Base-by-base conservation (phyloP, 805 yeast genomes). In the Wickerhamiella brachini region DNA sequence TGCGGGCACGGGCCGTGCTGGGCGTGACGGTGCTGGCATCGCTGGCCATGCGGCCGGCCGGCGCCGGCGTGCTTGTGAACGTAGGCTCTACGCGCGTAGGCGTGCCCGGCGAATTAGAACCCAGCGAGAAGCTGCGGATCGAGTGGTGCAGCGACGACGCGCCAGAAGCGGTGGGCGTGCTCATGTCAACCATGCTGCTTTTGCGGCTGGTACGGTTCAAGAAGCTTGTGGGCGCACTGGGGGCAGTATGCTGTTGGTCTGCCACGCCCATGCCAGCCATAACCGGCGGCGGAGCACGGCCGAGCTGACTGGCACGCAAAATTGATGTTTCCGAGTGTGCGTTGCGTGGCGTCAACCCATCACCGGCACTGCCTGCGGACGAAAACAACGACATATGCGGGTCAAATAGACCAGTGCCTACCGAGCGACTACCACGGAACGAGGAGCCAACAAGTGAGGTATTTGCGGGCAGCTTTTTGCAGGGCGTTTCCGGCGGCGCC, bases 401-500 rank as follows among this genome's bases (percentile, higher is more conserved):
- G 13, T 41, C 44, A 13, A 20, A 41, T 2, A 37, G 41, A 9
- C 41, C 9, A 7, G 17, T 6, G 41, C 41, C 20, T 20, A 15
- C 41, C 41, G 41, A 15, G 20, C 41, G 41, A 15, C 34, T 29
- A 15, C 34, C 34, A 3, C 34, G 12, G 15, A 29, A 29, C 41
- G 41, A 37, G 10, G 20, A 5, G 18, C 41, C 41, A 20, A 18
- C 41, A 18, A 37, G 41, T 20, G 41, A 37, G 26, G 34, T 9
- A 37, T 17, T 22, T 13, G 24, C 24, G 8, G 44, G 49, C 45
- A 37, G 41, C 18, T 17, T 56, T 54, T 79, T 79, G 63, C 81
- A 77, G 2, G 85, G 85, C 0, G 85, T 79, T 51, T 80, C 83
- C 1, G 85, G 85, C 58, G 80, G 77, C 15, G 60, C 59, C 37